These are phyloP conservation scores for Saturnispora sanitii DNA, from an alignment of 805 yeast species.

Conservation along the genomic window DNA sequence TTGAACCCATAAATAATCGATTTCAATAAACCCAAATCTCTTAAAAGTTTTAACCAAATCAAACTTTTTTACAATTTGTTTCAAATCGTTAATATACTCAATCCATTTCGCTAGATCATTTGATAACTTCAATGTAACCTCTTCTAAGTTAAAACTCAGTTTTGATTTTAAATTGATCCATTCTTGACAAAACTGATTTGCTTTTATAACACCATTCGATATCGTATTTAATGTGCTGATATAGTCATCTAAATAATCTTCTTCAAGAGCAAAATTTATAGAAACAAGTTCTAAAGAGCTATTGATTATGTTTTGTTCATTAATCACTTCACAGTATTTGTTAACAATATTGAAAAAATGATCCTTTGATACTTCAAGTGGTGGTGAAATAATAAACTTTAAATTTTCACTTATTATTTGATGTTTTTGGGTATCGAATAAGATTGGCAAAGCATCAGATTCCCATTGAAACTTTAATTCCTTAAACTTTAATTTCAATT, in stretches of 20 bases:
- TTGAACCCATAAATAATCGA: slow-evolving; percentile 47
- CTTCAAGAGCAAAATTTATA: not conserved
- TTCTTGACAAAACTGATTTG: not conserved
- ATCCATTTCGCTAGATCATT: slow-evolving; percentile 39
- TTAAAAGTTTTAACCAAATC: slow-evolving; percentile 37
- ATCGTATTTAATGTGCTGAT: not conserved
- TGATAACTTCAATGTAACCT: slow-evolving; percentile 29
- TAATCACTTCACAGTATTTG: slow-evolving; percentile 15
- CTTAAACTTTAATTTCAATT: slow-evolving; percentile 19
- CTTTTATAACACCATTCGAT: not conserved
- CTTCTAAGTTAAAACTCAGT: slow-evolving; percentile 45
- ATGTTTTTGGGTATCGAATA: slow-evolving; percentile 19
- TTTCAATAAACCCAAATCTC: slow-evolving; percentile 31
- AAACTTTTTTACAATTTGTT: slow-evolving; percentile 34
- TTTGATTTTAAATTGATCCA: slow-evolving; percentile 52
- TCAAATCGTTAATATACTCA: slow-evolving; percentile 33
- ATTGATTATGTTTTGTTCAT: slow-evolving; percentile 20
- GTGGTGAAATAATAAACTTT: slow-evolving; percentile 31
- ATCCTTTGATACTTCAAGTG: slow-evolving; percentile 30
- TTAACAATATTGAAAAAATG: slow-evolving; percentile 23
- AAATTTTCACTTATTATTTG: slow-evolving; percentile 30
- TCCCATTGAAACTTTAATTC: slow-evolving; percentile 7
- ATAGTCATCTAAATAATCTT: not conserved
- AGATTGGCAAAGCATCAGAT: slow-evolving; percentile 18
- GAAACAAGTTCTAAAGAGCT: not conserved